A percentile compares a stretch with the other conserved stretches of the same genome.
Conservation (phyloP, 2,329 filamentous ascomycete species). For the Phaeosphaeriaceae sp. region DNA sequence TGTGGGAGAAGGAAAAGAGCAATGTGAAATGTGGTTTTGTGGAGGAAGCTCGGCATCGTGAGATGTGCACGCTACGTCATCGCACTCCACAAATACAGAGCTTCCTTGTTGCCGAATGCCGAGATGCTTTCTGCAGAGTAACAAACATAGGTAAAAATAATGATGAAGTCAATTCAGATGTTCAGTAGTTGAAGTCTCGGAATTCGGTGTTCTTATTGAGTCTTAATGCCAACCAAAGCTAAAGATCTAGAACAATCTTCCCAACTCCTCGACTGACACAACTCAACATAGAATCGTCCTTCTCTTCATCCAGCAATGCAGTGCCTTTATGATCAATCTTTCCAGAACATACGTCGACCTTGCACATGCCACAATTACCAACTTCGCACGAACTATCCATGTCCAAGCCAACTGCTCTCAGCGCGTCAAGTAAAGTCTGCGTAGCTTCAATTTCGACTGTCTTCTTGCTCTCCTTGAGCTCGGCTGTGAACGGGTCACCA, state of each 20-base stretch:
- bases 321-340: slow-evolving; percentile 51
- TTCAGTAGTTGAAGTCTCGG: too few species aligned
- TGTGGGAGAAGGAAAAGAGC: neutral
- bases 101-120: neutral
- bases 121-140: neutral
- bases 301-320: slow-evolving; percentile 47
- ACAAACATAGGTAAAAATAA: too few species aligned
- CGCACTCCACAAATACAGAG: neutral
- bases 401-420: slow-evolving; percentile 54
- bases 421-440: slow-evolving; percentile 51
- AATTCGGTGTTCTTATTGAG: too few species aligned
- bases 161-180: too few species aligned
- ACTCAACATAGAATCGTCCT: slow-evolving; percentile 42
- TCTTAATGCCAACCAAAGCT: neutral
- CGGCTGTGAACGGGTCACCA: slow-evolving; percentile 68
- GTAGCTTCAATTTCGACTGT: slow-evolving; percentile 55
- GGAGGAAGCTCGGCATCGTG: neutral
- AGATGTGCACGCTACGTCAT: neutral
- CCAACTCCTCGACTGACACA: slow-evolving; percentile 50
- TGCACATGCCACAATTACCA: slow-evolving; percentile 56
- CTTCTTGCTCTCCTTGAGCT: slow-evolving; percentile 56
- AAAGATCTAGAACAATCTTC: slow-evolving; percentile 43
- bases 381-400: slow-evolving; percentile 54
- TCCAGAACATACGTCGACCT: slow-evolving; percentile 49
- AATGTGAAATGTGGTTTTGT: neutral